Evolutionary conservation across 305 asterid species (phyloP), one percentile per base, ranked within the genome.

Genomic region (Fraxinus velutina): DNA sequence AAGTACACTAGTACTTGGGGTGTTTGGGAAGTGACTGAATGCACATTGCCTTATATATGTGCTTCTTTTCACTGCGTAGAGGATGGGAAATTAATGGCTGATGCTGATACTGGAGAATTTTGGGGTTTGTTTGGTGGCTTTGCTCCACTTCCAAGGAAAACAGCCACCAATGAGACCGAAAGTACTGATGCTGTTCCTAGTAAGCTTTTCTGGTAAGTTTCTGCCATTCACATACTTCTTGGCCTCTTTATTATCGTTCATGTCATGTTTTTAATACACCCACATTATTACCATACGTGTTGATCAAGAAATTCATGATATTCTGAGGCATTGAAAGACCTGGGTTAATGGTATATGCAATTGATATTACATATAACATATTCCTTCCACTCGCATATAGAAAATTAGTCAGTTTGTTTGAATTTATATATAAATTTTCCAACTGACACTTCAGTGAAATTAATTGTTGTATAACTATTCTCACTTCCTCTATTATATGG

Each of bases 101-200:
- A 96, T 84, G 96, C 99, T 6, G 98, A 92, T 10, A 87, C 97
- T 21, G 99, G 99, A 82, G 99, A 96, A 81, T 96, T 96, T 83
- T 96, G 99, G 99, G 94, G 89, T 36, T 83, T 94, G 64, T 96
- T 96, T 84, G 99, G 99, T 85, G 99, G 99, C 80, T 96, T 96
- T 90, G 99, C 99, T 86, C 99, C 99, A 81, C 98, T 96, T 85
- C 97, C 98, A 6, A 93, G 92, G 91, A 96, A 95, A 89, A 80
- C 91, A 73, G 83, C 81, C 27, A 78, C 80, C 10, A 85, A 86
- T 79, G 94, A 89, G 86, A 60, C 90, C 60, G 85, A 83, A 86
- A 84, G 80, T 78, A 71, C 85, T 21, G 89, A 60, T 55, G 84
- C 57, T 78, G 72, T 76, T 84, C 78, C 92, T 62, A 55, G 89